Evolutionary conservation across 306 rosid species (phyloP).

Genomic region (Crotalaria pallida): DNA sequence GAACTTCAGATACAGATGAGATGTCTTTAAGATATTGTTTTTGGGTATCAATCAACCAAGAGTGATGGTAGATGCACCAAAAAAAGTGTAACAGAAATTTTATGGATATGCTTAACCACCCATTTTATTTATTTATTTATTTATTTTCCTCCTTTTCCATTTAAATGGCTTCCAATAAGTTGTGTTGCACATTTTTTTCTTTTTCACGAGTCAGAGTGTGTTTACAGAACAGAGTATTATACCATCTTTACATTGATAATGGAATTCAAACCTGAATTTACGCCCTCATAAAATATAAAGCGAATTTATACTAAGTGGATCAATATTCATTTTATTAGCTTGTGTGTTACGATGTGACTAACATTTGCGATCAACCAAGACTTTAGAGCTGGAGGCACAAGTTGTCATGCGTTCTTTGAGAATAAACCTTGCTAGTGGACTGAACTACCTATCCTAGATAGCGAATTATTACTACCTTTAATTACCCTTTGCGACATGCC

Average conservation of each 20-base stretch:
- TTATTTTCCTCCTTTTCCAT: background rate
- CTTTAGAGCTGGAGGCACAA: slow-evolving; percentile 20
- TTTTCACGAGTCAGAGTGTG: no score
- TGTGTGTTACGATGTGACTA: background rate
- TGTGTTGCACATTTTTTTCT: no score
- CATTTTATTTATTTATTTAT: background rate
- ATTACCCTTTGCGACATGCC: background rate
- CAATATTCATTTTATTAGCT: no score
- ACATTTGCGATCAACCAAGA: background rate
- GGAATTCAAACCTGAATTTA: no score
- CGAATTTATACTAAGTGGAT: no score
- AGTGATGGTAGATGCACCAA: background rate
- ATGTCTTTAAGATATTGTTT: background rate
- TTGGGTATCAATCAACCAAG: background rate
- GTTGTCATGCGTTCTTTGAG: background rate
- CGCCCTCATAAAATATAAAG: no score
- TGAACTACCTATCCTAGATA: slow-evolving; percentile 12
- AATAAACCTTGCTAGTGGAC: background rate
- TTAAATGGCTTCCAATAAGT: background rate
- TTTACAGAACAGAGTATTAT: no score
- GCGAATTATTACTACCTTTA: background rate
- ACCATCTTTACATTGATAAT: no score
- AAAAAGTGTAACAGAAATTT: background rate
- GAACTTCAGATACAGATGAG: background rate
- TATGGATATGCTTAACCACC: background rate